Evolutionary conservation across 768 basidiomycete species (phyloP).

Genomic region (Galerina sulciceps): DNA sequence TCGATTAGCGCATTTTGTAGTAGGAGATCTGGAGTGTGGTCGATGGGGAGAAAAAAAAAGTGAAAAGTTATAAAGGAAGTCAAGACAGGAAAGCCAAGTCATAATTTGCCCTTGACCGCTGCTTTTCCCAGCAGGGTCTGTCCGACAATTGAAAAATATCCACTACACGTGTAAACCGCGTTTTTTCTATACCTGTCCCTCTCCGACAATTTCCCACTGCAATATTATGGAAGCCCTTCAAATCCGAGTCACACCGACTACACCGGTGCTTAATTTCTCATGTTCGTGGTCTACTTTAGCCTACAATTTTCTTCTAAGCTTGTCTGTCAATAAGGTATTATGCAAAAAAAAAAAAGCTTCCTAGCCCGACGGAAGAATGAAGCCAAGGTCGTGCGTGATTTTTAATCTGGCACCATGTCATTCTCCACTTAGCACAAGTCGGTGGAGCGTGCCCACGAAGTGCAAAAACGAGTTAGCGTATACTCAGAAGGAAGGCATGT

Average conservation of each 20-base stretch:
- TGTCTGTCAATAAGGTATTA: no score
- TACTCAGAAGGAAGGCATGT: background rate
- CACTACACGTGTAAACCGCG: conserved; percentile 24
- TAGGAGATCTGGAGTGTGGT: conserved; percentile 18
- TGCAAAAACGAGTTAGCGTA: background rate
- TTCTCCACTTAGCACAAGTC: background rate
- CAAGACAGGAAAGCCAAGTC: background rate
- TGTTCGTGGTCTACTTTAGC: background rate
- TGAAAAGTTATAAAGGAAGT: conserved; percentile 12
- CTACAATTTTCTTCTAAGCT: background rate
- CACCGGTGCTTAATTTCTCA: background rate
- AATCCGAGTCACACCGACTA: conserved; percentile 7
- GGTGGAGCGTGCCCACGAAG: background rate
- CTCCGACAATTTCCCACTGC: conserved; percentile 15
- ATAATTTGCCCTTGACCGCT: conserved; percentile 3
- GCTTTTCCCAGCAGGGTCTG: conserved; percentile 12
- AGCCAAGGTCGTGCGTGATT: no score
- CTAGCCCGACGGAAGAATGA: no score
- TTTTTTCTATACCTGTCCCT: conserved; percentile 9
- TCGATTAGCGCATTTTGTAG: conserved; percentile 11
- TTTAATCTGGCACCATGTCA: no score
- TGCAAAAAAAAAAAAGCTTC: no score
- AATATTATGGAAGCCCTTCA: background rate
- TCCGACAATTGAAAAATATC: conserved; percentile 1
- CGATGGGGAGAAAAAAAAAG: conserved; percentile 13